phyloP scores from a whole-genome alignment of 108 stramenopile species.

The Skeletonema grethae region DNA sequence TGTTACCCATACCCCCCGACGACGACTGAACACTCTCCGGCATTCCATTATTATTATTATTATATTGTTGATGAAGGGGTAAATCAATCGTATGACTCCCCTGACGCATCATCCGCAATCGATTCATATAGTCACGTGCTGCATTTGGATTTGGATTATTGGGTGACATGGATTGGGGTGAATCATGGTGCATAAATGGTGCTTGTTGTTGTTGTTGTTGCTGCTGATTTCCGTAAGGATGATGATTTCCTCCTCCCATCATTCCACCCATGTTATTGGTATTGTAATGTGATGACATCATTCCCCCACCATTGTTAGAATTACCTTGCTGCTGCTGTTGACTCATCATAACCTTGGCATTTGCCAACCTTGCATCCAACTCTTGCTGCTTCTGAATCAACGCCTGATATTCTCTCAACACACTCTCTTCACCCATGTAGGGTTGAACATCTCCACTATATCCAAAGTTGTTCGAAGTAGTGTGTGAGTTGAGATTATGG shows the following conservation, averaged over 20 bases:
- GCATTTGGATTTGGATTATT: slow-evolving; percentile 34
- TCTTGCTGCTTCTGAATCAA: slow-evolving; percentile 51
- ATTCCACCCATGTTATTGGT: slow-evolving; percentile 6
- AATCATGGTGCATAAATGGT: background rate
- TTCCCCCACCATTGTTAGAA: slow-evolving; percentile 10
- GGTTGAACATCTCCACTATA: slow-evolving; percentile 11
- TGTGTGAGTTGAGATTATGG: slow-evolving; percentile 26
- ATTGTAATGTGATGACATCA: background rate
- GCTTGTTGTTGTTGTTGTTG: background rate
- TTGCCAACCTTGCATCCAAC: slow-evolving; percentile 10
- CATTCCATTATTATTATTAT: slow-evolving; percentile 3
- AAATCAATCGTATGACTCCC: background rate
- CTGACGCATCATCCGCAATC: slow-evolving; percentile 35
- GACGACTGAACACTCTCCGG: background rate
- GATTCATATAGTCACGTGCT: slow-evolving; percentile 36
- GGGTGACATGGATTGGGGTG: background rate
- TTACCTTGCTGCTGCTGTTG: slow-evolving; percentile 12
- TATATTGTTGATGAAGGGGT: background rate
- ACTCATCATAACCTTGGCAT: slow-evolving; percentile 17
- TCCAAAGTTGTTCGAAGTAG: background rate
- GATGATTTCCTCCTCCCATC: slow-evolving; percentile 6
- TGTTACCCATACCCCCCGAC: slow-evolving; percentile 14
- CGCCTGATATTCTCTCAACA: slow-evolving; percentile 37
- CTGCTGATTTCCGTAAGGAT: slow-evolving; percentile 1
- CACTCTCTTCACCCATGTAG: slow-evolving; percentile 45